These are phyloP conservation scores for Citrus mangshanensis DNA, from an alignment of 345 rosid genomes.

Conservation along the genomic window DNA sequence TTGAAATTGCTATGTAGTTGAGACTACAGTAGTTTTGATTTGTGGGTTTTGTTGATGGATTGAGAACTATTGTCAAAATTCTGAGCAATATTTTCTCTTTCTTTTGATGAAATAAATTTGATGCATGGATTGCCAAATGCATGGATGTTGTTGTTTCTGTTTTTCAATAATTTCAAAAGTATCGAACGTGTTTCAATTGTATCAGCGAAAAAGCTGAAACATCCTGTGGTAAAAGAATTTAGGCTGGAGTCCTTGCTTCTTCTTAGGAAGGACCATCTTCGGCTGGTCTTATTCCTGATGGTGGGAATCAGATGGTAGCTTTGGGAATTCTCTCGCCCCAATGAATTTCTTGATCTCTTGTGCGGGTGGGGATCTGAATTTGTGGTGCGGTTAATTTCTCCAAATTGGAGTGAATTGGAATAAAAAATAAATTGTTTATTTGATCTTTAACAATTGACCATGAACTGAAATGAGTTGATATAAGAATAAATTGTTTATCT, in stretches of 20 bases:
- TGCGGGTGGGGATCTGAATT: too few species aligned
- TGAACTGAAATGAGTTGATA: too few species aligned
- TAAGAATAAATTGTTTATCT: too few species aligned
- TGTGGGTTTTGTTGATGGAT: slow-evolving; percentile 3
- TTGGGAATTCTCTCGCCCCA: background rate
- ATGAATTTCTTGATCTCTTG: background rate
- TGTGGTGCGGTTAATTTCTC: too few species aligned
- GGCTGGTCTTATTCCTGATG: background rate
- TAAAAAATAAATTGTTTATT: too few species aligned
- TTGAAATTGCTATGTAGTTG: background rate
- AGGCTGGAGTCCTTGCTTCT: background rate
- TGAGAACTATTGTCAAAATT: background rate
- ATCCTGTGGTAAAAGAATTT: too few species aligned
- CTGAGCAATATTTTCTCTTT: background rate
- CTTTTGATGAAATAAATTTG: slow-evolving; percentile 7
- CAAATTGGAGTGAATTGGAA: too few species aligned
- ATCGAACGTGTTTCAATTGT: background rate
- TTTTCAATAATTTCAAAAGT: background rate
- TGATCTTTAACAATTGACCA: too few species aligned
- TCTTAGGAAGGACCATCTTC: background rate
- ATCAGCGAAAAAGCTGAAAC: background rate
- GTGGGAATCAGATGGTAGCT: background rate
- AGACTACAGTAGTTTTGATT: background rate
- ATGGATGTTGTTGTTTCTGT: too few species aligned
- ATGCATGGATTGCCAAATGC: background rate